A percentile compares a stretch with the other conserved stretches of the same genome.
phyloP scores from a whole-genome alignment of 2,329 filamentous ascomycete genomes.

The Alternaria triticimaculans region DNA sequence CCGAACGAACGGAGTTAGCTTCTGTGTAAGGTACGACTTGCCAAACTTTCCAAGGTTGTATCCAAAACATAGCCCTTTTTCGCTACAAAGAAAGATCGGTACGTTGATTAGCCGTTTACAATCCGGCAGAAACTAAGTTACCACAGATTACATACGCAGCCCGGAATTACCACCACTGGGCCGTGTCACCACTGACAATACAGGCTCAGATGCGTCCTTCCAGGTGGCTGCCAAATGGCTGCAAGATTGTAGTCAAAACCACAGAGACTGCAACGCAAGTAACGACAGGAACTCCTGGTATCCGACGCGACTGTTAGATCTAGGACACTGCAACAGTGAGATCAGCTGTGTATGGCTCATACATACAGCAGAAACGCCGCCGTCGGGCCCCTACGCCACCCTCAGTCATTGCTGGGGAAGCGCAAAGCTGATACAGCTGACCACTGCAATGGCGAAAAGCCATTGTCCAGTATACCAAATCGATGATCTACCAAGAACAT shows the following conservation, averaged over 20 bases:
- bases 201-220: background rate
- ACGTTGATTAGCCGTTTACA: background rate
- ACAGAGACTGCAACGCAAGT: background rate
- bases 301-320: conserved; percentile 13
- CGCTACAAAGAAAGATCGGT: background rate
- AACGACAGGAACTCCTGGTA: background rate
- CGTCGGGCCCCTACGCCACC: conserved; percentile 6
- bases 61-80: background rate
- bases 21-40: background rate
- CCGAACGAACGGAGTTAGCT: background rate
- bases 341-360: conserved; percentile 2
- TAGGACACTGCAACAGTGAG: background rate
- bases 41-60: background rate
- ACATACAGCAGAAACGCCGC: background rate
- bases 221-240: conserved; percentile 1
- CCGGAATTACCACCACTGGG: background rate
- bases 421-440: conserved; percentile 6
- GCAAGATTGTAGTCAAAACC: background rate
- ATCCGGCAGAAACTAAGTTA: background rate
- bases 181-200: background rate
- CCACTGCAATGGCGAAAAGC: background rate
- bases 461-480: background rate
- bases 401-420: conserved; percentile 16
- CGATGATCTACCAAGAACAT: conserved; percentile 15
- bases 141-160: background rate